Conservation (phyloP, 306 rosid genomes). For the Lotus japonicus region DNA sequence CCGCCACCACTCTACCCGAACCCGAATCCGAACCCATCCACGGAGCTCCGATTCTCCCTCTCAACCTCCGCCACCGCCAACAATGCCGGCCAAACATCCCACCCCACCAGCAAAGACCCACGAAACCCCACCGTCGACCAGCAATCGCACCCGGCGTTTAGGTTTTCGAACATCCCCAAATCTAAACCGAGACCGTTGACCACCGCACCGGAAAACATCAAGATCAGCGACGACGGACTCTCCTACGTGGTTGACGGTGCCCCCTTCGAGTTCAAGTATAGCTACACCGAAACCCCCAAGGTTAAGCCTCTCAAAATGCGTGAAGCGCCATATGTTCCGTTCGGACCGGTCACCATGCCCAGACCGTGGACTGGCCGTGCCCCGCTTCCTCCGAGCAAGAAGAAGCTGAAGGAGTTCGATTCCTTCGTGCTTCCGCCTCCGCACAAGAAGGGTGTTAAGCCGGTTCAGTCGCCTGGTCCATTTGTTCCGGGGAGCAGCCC, state of each 20-base stretch:
- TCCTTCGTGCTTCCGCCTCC: conserved; percentile 81
- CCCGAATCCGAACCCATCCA: conserved; percentile 23
- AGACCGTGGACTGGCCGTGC: conserved; percentile 87
- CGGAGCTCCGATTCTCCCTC: conserved; percentile 48
- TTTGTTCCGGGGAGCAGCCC: conserved; percentile 66
- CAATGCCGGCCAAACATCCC: conserved; percentile 21
- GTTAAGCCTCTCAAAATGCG: conserved; percentile 65
- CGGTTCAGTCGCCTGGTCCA: conserved; percentile 87
- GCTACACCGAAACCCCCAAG: conserved; percentile 91
- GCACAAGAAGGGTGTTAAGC: conserved; percentile 73
- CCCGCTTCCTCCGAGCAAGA: conserved; percentile 76
- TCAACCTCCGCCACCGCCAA: conserved; percentile 34
- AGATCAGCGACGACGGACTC: conserved; percentile 54
- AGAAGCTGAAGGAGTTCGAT: conserved; percentile 67
- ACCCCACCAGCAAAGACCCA: conserved; percentile 45
- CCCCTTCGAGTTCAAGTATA: conserved; percentile 91
- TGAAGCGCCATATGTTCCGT: conserved; percentile 62
- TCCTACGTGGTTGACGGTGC: conserved; percentile 45
- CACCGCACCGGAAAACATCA: conserved; percentile 34
- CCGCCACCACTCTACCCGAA: conserved; percentile 28
- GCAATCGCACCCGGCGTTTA: conserved; percentile 43
- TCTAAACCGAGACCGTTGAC: conserved; percentile 23
- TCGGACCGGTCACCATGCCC: conserved; percentile 64
- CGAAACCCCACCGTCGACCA: conserved; percentile 26
- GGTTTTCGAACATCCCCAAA: conserved; percentile 16